Base-by-base conservation (phyloP, 1,284 basidiomycete species). In the Waitea zeae region DNA sequence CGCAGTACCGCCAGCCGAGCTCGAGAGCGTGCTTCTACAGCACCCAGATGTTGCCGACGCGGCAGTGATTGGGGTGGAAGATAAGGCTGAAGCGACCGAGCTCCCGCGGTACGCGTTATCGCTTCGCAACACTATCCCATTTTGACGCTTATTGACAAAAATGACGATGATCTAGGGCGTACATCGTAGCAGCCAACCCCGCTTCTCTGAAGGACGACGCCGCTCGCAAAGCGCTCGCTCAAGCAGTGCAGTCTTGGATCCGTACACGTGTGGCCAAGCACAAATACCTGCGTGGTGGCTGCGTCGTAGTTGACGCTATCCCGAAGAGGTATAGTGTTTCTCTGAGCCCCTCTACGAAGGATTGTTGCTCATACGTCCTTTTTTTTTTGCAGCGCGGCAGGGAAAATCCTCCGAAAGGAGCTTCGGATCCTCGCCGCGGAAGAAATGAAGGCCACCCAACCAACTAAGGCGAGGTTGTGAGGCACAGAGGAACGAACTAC, bases 1-100 rank as follows among this genome's bases (percentile, higher is more conserved):
- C 34, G 20, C 36, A 79, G 86, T 89, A 12, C 70, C 86, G 0
- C 84, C 84, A 1, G 83, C 86, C 0, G 84, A 88, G 44, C 61
- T 89, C 2, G 84, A 89, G 48, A 64, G 67, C 26, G 51, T 86
- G 0, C 64, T 89, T 1, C 53, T 88, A 12, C 65, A 66, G 3
- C 79, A 88, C 44, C 70, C 77, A 0, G 65, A 76, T 2, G 59
- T 84, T 17, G 70, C 68, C 3, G 82, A 88, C 44, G 62, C 64
- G 0, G 82, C 71, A 5, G 79, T 88, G 3, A 74, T 87, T 36
- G 78, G 80, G 2, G 54, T 86, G 1, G 57, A 74, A 2, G 65
- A 62, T 38, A 54, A 56, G 2, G 59, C 60, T 33, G 63, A 80
- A 44, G 77, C 70, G 2, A 83, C 82, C 2, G 83, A 89, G 48